Evolutionary conservation across 352 stramenopile species (phyloP), one percentile per base, ranked within the genome.

Genomic region (Globisporangium paddicum): DNA sequence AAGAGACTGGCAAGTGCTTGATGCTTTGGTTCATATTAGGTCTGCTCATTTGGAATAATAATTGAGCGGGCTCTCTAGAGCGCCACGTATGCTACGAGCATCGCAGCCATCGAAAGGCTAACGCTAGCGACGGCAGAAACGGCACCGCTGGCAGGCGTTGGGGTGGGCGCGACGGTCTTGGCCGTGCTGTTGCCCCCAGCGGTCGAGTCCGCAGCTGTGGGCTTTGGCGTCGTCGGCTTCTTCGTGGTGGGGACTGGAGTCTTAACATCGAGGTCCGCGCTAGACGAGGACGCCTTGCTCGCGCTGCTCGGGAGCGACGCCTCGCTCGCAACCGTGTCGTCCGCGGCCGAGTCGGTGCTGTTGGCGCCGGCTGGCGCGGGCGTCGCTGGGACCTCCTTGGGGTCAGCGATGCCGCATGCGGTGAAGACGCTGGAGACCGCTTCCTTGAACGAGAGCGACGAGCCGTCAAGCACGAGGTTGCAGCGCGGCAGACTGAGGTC

Each of bases 401-500:
- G 56, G 18, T 62, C 56, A 8, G 25, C 14, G 46, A 62, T 62
- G 21, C 34, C 47, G 58, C 66, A 73, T 13, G 60, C 62, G 28
- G 58, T 56, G 35, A 73, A 73, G 58, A 73, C 52, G 48, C 62
- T 67, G 13, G 54, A 19, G 49, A 73, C 54, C 10, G 66, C 66
- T 30, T 63, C 55, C 54, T 62, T 67, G 51, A 73, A 67, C 53
- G 66, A 70, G 54, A 67, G 64, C 23, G 34, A 0, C 37, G 64
- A 69, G 37, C 66, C 63, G 34, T 68, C 63, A 38, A 74, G 60
- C 44, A 52, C 50, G 46, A 74, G 48, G 42, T 68, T 71, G 56
- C 67, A 74, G 40, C 67, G 67, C 34, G 67, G 67, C 34, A 68
- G 48, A 18, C 50, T 40, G 37, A 71, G 54, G 51, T 74, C 54